A percentile compares a stretch with the other conserved stretches of the same genome.
Conservation (phyloP, 192 early-diverging fungal species). For the Umbelopsis sp. region DNA sequence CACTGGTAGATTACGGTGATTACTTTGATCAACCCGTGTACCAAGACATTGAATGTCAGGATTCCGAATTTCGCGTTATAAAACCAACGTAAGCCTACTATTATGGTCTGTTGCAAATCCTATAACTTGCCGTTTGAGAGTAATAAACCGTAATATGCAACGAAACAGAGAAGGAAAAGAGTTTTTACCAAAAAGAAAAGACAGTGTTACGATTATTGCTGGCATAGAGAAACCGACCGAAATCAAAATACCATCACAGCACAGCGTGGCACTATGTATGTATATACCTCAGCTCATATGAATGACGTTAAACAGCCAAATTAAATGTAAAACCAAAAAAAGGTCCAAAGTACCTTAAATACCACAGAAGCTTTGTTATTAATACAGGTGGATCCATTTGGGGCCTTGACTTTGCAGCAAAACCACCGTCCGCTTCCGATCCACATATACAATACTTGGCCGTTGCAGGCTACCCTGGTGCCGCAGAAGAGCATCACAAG, state of each 20-base stretch:
- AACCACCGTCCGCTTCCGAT: slow-evolving; percentile 9
- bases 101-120: not conserved
- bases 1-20: not conserved
- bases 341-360: not conserved
- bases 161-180: not conserved
- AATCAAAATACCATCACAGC: not conserved
- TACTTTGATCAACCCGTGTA: not conserved
- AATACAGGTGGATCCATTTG: slow-evolving; percentile 43
- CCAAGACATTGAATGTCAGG: not conserved
- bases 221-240: slow-evolving; percentile 1
- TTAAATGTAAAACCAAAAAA: too few relatives aligned
- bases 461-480: slow-evolving; percentile 32
- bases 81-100: not conserved
- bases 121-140: not conserved
- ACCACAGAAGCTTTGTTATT: slow-evolving; percentile 31
- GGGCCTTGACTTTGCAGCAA: slow-evolving; percentile 39
- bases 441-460: slow-evolving; percentile 41
- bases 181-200: not conserved
- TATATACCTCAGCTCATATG: too few relatives aligned
- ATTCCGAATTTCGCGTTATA: not conserved
- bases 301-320: too few relatives aligned
- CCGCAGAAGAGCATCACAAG: slow-evolving; percentile 24
- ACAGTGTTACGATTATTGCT: not conserved
- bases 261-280: not conserved
- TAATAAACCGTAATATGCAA: not conserved